Base-by-base conservation (phyloP, 2,329 filamentous ascomycete genomes). In the Aspergillaceae sp. region DNA sequence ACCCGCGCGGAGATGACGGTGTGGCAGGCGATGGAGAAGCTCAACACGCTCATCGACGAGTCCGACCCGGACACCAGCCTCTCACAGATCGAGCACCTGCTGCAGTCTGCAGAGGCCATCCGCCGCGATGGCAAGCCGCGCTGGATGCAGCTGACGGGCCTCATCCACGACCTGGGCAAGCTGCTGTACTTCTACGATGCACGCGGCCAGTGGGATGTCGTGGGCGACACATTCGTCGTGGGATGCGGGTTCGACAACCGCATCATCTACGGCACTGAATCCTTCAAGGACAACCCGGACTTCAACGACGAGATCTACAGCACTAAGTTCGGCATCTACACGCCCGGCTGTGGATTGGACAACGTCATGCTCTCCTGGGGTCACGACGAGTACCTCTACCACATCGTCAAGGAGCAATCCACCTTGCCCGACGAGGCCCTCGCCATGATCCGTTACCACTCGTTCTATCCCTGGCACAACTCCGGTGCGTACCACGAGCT, bases 371-470 rank as follows among this genome's bases (percentile, higher is more conserved):
- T 95, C 49, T 86, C 81, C 54, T 95, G 89, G 88, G 89, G 89
- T 10, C 67, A 70, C 43, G 67, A 70, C 40, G 67, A 70, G 54
- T 70, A 70, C 47, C 59, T 70, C 34, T 95, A 94, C 74, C 83
- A 88, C 60, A 83, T 94, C 50, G 81, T 86, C 68, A 89, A 88
- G 73, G 83, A 86, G 52, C 88, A 94, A 74, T 84, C 79, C 42
- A 84, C 74, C 0, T 75, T 95, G 38, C 89, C 89, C 0, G 75
- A 78, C 41, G 88, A 94, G 75, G 86, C 84, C 0, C 76, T 95
- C 7, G 89, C 88, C 50, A 94, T 95, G 87, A 92, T 95, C 64
- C 76, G 89, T 46, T 94, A 94, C 70, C 89, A 95, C 71, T 87
- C 83, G 4, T 94, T 94, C 71, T 95, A 95, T 69, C 84, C 89